Evolutionary conservation across 2,329 filamentous ascomycete genomes (phyloP), one percentile per base, ranked within the genome.

Genomic region (Curvularia eragrostidis): DNA sequence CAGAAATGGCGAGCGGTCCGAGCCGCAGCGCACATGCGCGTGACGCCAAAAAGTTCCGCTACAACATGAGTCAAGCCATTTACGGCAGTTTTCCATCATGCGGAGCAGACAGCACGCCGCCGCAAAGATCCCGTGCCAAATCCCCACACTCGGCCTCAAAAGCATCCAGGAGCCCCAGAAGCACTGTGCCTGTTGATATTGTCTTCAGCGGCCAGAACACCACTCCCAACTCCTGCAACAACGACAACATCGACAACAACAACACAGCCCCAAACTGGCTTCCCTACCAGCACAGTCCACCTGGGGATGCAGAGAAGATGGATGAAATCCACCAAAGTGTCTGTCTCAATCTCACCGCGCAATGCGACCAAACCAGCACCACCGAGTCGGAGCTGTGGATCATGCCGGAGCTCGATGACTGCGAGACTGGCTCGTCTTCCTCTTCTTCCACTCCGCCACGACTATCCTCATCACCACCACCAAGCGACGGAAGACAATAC

Each of bases 311-410:
- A n/a, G 48, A 56, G 7, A 19, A 26, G 44, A 54, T 64, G 51
- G 59, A 59, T 24, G 57, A 59, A 9, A 49, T 65, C n/a, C 62
- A 70, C 41, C 68, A 68, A n/a, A 72, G 63, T 52, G 67, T 63
- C 1, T 71, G 62, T 43, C 56, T 72, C 1, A 67, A 67, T 52
- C 54, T 71, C n/a, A 67, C 58, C 49, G 34, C 52, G 2, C 18
- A 51, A 26, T 21, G 50, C 30, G 24, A 55, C 9, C 18, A 55
- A 43, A 23, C 41, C 23, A 26, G 13, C 18, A 63, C 36, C 34
- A 56, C 61, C 13, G 71, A 73, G 18, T 65, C 68, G 8, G 69
- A 71, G 34, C 50, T 74, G 4, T 75, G 71, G 70, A 72, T 74
- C 1, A 44, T 75, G 6, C 73, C 72, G 2, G 70, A 72, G 36